Evolutionary conservation across 1,139 yeast species (phyloP).

Genomic region (Debaryomyces psychrophilus): DNA sequence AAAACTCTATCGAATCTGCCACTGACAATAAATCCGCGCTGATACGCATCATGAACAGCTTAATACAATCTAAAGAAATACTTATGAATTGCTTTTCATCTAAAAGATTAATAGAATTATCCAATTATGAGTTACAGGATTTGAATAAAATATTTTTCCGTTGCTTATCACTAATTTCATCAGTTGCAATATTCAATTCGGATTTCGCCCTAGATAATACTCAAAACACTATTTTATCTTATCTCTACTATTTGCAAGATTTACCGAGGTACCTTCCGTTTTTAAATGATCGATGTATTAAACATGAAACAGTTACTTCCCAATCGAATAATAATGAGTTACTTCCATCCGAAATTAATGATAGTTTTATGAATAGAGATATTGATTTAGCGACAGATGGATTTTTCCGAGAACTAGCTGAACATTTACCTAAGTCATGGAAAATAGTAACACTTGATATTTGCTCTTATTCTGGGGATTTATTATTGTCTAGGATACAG

Average conservation of each 20-base stretch:
- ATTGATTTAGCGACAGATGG: constrained; percentile 17
- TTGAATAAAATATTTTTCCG: constrained; percentile 22
- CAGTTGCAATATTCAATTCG: constrained; percentile 25
- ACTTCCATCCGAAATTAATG: constrained; percentile 15
- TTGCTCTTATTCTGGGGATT: constrained; percentile 59
- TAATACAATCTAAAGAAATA: constrained; percentile 23
- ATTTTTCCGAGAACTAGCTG: constrained; percentile 20
- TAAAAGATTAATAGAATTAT: constrained; percentile 13
- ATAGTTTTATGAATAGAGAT: neutral
- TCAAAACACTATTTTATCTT: constrained; percentile 22
- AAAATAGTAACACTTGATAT: constrained; percentile 62
- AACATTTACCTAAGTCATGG: constrained; percentile 54
- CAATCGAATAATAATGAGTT: constrained; percentile 12
- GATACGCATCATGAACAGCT: constrained; percentile 18
- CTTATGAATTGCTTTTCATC: constrained; percentile 16
- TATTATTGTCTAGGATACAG: constrained; percentile 54
- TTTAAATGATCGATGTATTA: constrained; percentile 29
- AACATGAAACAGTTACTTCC: constrained; percentile 17
- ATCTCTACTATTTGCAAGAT: constrained; percentile 39
- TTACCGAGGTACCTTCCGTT: constrained; percentile 35
- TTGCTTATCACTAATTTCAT: constrained; percentile 31
- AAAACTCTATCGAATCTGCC: neutral
- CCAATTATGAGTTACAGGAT: constrained; percentile 25
- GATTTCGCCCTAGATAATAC: constrained; percentile 14
- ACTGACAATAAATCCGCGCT: neutral